phyloP scores from a whole-genome alignment of 805 yeast genomes.

The Nakazawaea wyomingensis region DNA sequence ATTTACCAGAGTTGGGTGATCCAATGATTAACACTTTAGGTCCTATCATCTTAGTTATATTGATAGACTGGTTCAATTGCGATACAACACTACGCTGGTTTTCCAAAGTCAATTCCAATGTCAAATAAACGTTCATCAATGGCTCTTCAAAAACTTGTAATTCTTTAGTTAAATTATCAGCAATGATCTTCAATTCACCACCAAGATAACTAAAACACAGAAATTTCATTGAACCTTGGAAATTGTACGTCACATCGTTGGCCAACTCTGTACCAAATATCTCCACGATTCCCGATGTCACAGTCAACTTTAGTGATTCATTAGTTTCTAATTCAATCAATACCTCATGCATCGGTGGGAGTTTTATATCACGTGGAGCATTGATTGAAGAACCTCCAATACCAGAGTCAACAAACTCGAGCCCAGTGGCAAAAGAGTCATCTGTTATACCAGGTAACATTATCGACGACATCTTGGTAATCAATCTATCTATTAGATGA shows the following conservation, averaged over 20 bases:
- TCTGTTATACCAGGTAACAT: slow-evolving; percentile 9
- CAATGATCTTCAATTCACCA: slow-evolving; percentile 45
- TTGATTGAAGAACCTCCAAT: neutral
- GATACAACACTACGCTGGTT: slow-evolving; percentile 33
- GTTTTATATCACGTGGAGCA: neutral
- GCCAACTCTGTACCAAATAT: slow-evolving; percentile 92
- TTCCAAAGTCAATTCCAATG: slow-evolving; percentile 74
- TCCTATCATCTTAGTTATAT: slow-evolving; percentile 10
- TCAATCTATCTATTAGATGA: too few species aligned
- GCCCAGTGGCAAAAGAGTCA: neutral
- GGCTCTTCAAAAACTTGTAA: slow-evolving; percentile 47
- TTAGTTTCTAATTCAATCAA: slow-evolving; percentile 61
- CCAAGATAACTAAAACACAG: slow-evolving; percentile 64
- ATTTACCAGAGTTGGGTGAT: slow-evolving; percentile 67
- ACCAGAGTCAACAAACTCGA: slow-evolving; percentile 4
- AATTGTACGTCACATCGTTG: slow-evolving; percentile 53
- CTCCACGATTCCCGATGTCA: slow-evolving; percentile 73
- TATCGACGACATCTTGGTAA: slow-evolving; percentile 1
- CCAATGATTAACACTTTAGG: slow-evolving; percentile 76
- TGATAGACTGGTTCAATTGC: slow-evolving; percentile 17
- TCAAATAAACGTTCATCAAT: slow-evolving; percentile 56
- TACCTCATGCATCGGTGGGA: slow-evolving; percentile 54
- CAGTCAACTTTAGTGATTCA: slow-evolving; percentile 44
- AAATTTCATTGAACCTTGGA: slow-evolving; percentile 46
- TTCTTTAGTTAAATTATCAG: slow-evolving; percentile 46